Evolutionary conservation across 139 green algal species (phyloP).

Genomic region (Picochlorum sp.): DNA sequence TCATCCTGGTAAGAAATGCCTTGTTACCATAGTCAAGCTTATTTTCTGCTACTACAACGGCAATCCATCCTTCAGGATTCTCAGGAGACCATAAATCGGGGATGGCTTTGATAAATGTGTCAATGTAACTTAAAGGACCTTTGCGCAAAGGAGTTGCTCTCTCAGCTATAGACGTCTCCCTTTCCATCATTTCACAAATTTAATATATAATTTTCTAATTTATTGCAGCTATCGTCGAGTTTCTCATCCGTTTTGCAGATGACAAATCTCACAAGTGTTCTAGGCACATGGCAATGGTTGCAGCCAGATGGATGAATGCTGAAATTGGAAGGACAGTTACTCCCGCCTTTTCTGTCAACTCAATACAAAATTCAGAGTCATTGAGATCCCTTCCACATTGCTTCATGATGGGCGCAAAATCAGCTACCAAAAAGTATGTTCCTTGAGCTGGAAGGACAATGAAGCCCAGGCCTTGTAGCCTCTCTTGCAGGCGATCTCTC

Average conservation of each 20-base stretch:
- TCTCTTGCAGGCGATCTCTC: conserved; percentile 30
- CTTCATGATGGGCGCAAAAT: conserved; percentile 28
- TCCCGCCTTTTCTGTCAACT: conserved; percentile 53
- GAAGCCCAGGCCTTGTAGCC: conserved; percentile 53
- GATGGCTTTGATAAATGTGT: conserved; percentile 9
- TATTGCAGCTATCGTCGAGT: conserved; percentile 39
- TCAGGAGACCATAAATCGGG: conserved; percentile 8
- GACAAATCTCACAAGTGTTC: conserved; percentile 57
- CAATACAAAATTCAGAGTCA: conserved; percentile 44
- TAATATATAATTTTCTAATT: conserved; percentile 19
- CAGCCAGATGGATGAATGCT: conserved; percentile 33
- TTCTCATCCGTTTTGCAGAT: conserved; percentile 74
- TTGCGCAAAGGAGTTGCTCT: conserved; percentile 10
- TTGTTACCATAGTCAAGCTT: conserved; percentile 19
- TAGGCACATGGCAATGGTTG: conserved; percentile 10
- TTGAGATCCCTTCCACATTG: conserved; percentile 7
- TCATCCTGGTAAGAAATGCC: conserved; percentile 10
- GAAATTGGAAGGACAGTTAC: conserved; percentile 64
- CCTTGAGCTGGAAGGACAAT: conserved; percentile 35
- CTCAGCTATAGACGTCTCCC: not conserved
- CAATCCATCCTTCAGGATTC: conserved; percentile 21
- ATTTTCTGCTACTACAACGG: conserved; percentile 30
- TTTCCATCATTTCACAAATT: not conserved
- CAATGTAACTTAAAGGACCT: conserved; percentile 19
- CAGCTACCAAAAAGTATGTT: conserved; percentile 74